Base-by-base conservation (phyloP, 768 basidiomycete genomes). In the Dacryopinax primogenitus region DNA sequence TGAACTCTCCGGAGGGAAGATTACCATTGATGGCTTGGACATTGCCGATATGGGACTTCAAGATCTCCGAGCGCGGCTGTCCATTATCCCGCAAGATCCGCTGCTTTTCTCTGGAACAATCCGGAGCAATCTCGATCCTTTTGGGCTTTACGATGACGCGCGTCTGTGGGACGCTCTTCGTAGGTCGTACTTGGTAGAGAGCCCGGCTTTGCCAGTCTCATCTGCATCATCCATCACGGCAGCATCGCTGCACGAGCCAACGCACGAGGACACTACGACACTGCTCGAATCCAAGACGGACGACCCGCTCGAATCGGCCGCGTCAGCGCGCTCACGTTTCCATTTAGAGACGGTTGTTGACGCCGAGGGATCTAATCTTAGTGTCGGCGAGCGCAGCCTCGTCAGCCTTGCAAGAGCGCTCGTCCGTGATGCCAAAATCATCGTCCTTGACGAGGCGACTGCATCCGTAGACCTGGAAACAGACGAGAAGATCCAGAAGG, bases 11-110 rank as follows among this genome's bases (percentile, higher is more conserved):
- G 70, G 69, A 1, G 79, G 79, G 13, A 67, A 47, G 1, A 79
- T 80, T 68, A 65, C 65, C 37, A 72, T 80, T 64, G 79, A 80
- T 68, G 78, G 74, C 18, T 66, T 75, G 15, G 76, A 80, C 66
- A 73, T 79, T 32, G 72, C 74, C 11, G 74, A 73, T 51, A 72
- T 80, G 28, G 78, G 77, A 4, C 70, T 80, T 23, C 68, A 71
- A 44, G 72, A 73, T 47, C 68, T 78, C 13, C 47, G 69, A 28
- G 67, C 23, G 51, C 67, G 33, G 13, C 62, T 87, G 85, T 88
- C 86, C 0, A 85, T 88, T 65, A 82, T 87, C 67, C 84, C 83
- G 65, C 86, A 88, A 75, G 87, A 89, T 63, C 86, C 88, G 1
- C 83, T 85, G 0, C 75, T 91, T 2, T 90, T 90, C 65, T 65